Conservation (phyloP, 2,329 filamentous ascomycete genomes). For the Apiospora kogelbergensis region DNA sequence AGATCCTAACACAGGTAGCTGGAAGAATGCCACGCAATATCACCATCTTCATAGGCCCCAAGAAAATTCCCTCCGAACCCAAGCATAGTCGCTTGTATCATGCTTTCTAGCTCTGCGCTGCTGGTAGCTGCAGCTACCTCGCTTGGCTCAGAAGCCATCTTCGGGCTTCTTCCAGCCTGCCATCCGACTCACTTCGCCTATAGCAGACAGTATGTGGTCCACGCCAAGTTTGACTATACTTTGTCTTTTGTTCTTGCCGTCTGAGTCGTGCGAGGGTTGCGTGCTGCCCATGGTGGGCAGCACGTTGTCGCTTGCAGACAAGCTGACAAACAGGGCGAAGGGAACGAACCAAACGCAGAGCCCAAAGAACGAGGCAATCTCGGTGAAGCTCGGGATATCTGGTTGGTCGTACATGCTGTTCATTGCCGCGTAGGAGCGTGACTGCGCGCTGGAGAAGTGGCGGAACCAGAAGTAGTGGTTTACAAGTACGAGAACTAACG, state of each 20-base stretch:
- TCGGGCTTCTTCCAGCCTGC: slow-evolving; percentile 42
- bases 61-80: background rate
- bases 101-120: slow-evolving; percentile 9
- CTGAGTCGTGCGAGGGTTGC: slow-evolving; percentile 46
- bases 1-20: background rate
- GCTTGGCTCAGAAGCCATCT: slow-evolving; percentile 31
- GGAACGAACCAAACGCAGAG: slow-evolving; percentile 96
- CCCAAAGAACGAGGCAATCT: slow-evolving; percentile 95
- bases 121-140: slow-evolving; percentile 11
- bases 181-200: slow-evolving; percentile 45
- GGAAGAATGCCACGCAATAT: background rate
- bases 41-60: slow-evolving; percentile 3
- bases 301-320: slow-evolving; percentile 93
- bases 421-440: slow-evolving; percentile 55
- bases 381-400: slow-evolving; percentile 78
- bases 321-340: slow-evolving; percentile 89
- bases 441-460: slow-evolving; percentile 73
- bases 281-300: slow-evolving; percentile 88
- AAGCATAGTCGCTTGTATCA: background rate
- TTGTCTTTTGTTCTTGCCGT: slow-evolving; percentile 54
- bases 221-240: slow-evolving; percentile 68
- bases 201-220: slow-evolving; percentile 53
- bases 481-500: slow-evolving; percentile 72
- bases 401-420: slow-evolving; percentile 63
- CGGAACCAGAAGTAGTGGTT: slow-evolving; percentile 98